phyloP scores from a whole-genome alignment of 2,329 filamentous ascomycete species.

The Claviceps maximensis region DNA sequence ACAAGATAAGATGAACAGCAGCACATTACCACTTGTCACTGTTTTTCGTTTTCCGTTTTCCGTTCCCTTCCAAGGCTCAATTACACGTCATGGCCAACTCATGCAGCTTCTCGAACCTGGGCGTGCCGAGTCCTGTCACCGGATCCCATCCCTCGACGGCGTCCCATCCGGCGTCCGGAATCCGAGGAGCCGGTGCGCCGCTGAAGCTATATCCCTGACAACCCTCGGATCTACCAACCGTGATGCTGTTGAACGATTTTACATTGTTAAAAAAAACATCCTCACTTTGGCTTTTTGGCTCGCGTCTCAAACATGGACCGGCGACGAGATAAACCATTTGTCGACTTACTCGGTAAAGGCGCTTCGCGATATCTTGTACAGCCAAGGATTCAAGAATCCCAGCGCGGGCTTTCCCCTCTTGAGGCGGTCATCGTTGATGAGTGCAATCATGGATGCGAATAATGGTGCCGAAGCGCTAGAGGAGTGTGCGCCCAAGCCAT shows the following conservation, averaged over 20 bases:
- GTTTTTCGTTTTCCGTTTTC: no score
- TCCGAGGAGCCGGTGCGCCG: conserved; percentile 13
- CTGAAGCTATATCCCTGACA: conserved; percentile 17
- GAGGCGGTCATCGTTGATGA: conserved; percentile 51
- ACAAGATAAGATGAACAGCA: no score
- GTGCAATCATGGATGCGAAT: conserved; percentile 47
- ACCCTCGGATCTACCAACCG: conserved; percentile 19
- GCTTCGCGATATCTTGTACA: conserved; percentile 28
- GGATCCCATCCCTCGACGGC: conserved; percentile 22
- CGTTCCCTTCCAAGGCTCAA: no score
- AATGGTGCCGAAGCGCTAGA: conserved; percentile 45
- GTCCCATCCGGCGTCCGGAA: conserved; percentile 6
- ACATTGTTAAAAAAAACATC: conserved; percentile 5
- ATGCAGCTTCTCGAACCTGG: conserved; percentile 25
- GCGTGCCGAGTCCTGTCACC: conserved; percentile 31
- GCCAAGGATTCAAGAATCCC: conserved; percentile 50
- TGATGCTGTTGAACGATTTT: conserved; percentile 17
- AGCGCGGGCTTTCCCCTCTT: conserved; percentile 36
- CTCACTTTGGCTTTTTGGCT: neutral
- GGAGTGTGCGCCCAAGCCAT: neutral
- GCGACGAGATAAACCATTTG: neutral
- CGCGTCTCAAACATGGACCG: neutral
- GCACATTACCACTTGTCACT: no score
- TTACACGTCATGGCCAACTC: conserved; percentile 6
- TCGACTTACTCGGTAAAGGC: conserved; percentile 24